These are phyloP conservation scores for Platanthera zijinensis DNA, from an alignment of 106 monocot species.

Conservation along the genomic window DNA sequence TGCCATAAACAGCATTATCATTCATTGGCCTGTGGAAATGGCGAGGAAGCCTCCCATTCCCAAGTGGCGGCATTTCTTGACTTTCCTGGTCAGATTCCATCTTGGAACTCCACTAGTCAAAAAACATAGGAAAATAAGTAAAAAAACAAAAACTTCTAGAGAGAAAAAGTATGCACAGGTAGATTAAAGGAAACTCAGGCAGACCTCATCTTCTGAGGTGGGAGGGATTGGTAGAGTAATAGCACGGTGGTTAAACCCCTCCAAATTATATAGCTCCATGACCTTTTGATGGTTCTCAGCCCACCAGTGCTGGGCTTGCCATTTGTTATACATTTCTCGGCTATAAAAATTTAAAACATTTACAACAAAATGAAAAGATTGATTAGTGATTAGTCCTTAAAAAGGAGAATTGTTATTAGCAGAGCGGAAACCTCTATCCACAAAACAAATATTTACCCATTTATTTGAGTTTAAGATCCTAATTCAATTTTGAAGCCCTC, in stretches of 20 bases:
- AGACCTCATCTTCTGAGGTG: conserved; percentile 68
- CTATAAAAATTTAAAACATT: conserved; percentile 10
- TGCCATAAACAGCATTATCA: conserved; percentile 10
- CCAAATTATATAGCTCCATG: conserved; percentile 81
- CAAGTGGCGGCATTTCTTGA: conserved; percentile 62
- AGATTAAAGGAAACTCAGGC: not conserved
- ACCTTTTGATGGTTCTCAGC: conserved; percentile 72
- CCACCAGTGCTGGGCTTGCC: conserved; percentile 92
- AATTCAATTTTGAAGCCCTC: too few relatives aligned
- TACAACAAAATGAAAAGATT: not conserved
- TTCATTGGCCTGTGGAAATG: conserved; percentile 30
- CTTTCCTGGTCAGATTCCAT: conserved; percentile 53
- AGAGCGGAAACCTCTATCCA: too few relatives aligned
- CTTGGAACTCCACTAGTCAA: conserved; percentile 48
- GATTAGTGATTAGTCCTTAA: not conserved
- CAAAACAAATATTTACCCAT: too few relatives aligned
- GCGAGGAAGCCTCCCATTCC: conserved; percentile 44
- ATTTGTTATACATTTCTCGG: conserved; percentile 74
- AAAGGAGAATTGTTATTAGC: too few relatives aligned
- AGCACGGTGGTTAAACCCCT: conserved; percentile 46
- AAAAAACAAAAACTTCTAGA: not conserved
- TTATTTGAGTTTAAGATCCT: too few relatives aligned
- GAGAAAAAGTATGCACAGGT: not conserved
- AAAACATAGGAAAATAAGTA: not conserved
- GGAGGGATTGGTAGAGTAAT: conserved; percentile 56